These are phyloP conservation scores for Picea mariana DNA, from an alignment of 83 land plant genomes.

Conservation along the genomic window DNA sequence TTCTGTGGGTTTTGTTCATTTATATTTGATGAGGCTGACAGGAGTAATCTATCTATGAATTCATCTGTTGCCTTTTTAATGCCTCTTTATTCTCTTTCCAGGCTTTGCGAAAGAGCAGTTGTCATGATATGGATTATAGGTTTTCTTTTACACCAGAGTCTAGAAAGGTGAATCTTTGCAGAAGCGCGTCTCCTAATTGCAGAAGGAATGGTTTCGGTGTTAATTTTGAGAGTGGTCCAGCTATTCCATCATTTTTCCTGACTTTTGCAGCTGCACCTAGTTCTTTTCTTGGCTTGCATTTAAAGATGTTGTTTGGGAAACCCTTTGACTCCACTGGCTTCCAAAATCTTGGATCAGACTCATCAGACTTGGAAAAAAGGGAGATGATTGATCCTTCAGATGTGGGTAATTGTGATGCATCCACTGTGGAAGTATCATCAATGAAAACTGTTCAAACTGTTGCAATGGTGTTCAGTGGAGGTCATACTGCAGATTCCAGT, in stretches of 20 bases:
- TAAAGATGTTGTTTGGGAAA: conserved; percentile 42
- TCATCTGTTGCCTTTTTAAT: neutral
- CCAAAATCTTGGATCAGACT: conserved; percentile 12
- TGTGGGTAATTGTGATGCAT: neutral
- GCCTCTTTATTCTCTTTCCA: conserved; percentile 13
- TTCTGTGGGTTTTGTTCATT: neutral
- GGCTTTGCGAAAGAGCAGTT: no score
- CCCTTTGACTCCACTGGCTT: conserved; percentile 19
- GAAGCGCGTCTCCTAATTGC: no score
- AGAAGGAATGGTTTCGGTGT: no score
- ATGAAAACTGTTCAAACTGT: neutral
- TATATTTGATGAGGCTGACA: neutral
- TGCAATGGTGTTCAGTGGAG: neutral
- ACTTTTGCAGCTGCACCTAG: conserved; percentile 45
- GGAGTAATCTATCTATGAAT: neutral
- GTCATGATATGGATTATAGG: no score
- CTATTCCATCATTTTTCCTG: conserved; percentile 35
- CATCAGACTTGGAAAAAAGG: neutral
- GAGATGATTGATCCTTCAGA: conserved; percentile 7
- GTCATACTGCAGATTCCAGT: conserved; percentile 8
- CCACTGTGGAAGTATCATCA: neutral
- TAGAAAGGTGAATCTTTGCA: no score
- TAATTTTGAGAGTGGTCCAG: no score
- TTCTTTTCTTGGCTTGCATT: conserved; percentile 48
- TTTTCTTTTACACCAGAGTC: no score